phyloP scores from a whole-genome alignment of 116 monocot species.

The Posidonia oceanica region DNA sequence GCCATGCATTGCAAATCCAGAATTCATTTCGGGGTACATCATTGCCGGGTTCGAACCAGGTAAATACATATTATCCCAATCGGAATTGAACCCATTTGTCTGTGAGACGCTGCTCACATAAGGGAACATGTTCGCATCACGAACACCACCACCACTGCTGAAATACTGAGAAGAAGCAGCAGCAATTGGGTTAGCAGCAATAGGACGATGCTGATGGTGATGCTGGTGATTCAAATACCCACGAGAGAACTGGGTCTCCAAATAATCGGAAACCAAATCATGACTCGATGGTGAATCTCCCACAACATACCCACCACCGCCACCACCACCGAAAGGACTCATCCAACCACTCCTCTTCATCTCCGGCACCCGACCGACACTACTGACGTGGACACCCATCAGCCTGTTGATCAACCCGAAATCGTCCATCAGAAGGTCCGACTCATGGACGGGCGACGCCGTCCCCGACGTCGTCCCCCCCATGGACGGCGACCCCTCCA shows the following conservation, averaged over 20 bases:
- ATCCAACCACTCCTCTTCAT: neutral
- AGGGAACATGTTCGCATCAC: neutral
- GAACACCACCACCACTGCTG: neutral
- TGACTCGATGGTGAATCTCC: neutral
- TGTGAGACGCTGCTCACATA: neutral
- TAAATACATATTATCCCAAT: neutral
- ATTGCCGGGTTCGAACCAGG: slow-evolving; percentile 5
- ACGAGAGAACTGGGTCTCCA: neutral
- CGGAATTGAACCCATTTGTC: slow-evolving; percentile 1
- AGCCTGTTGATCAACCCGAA: slow-evolving; percentile 1
- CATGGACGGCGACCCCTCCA: no score
- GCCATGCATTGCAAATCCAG: neutral
- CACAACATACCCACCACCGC: neutral
- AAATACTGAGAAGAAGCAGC: neutral
- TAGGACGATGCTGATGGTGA: neutral
- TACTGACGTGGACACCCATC: neutral
- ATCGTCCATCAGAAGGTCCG: neutral
- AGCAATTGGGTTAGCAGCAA: neutral
- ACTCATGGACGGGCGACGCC: neutral
- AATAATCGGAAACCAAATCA: no score
- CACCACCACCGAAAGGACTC: neutral
- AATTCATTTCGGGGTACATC: neutral
- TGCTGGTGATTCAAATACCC: neutral
- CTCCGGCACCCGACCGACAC: neutral
- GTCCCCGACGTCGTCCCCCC: neutral